phyloP scores from a whole-genome alignment of 495 filamentous ascomycete species.

The Aspergillus bertholletiae region DNA sequence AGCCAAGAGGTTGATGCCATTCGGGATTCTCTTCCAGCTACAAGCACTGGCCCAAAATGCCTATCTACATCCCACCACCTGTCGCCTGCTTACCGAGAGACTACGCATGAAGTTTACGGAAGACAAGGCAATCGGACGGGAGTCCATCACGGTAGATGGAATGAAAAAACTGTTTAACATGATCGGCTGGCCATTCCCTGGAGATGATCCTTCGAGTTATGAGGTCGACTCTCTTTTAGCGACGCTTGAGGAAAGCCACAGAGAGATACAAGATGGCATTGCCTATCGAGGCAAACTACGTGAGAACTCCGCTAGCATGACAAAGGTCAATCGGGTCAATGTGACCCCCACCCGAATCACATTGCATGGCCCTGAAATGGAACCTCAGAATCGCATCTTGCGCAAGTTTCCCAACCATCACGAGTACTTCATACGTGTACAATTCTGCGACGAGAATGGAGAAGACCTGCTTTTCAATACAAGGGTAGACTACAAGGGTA shows the following conservation, averaged over 20 bases:
- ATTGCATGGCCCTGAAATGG: conserved; percentile 67
- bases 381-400: conserved; percentile 70
- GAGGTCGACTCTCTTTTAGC: conserved; percentile 2
- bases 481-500: conserved; percentile 45
- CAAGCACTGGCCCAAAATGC: conserved; percentile 35
- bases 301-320: conserved; percentile 3
- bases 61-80: conserved; percentile 24
- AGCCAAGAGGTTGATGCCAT: conserved; percentile 23
- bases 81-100: conserved; percentile 11
- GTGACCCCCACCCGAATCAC: conserved; percentile 67
- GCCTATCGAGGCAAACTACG: conserved; percentile 1
- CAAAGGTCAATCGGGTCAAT: conserved; percentile 51
- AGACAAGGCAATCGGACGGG: conserved; percentile 1
- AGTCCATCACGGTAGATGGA: conserved; percentile 6
- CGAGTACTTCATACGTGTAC: conserved; percentile 66
- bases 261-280: conserved; percentile 7
- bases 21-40: conserved; percentile 35
- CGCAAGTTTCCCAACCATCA: conserved; percentile 61
- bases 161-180: conserved; percentile 15
- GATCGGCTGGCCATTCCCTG: conserved; percentile 18
- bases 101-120: not conserved
- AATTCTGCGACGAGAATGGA: conserved; percentile 72
- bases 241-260: conserved; percentile 6
- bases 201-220: conserved; percentile 13
- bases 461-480: conserved; percentile 56